phyloP scores from a whole-genome alignment of 2,329 filamentous ascomycete species.

The Zymoseptoria brevis region DNA sequence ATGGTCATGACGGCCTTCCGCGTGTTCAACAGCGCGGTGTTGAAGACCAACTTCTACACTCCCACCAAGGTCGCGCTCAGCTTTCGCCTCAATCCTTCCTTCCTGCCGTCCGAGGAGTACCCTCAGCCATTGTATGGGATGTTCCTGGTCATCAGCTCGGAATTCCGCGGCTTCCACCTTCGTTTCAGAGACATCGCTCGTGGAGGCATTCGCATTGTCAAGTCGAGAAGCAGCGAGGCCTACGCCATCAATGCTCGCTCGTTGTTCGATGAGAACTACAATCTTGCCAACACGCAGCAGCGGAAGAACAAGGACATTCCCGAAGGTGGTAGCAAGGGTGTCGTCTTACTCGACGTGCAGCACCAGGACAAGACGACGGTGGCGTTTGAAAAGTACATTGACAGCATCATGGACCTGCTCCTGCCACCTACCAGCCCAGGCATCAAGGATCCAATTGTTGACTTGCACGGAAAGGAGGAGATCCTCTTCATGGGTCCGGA shows the following conservation, averaged over 20 bases:
- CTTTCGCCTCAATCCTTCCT: constrained; percentile 83
- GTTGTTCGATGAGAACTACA: constrained; percentile 98
- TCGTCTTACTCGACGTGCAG: constrained; percentile 85
- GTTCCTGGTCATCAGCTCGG: constrained; percentile 96
- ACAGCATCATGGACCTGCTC: constrained; percentile 92
- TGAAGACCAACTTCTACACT: constrained; percentile 98
- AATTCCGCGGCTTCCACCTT: constrained; percentile 94
- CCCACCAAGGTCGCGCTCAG: constrained; percentile 96
- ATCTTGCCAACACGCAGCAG: constrained; percentile 94
- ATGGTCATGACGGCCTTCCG: constrained; percentile 98
- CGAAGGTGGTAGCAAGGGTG: constrained; percentile 95
- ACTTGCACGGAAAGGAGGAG: constrained; percentile 88
- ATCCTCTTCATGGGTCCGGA: constrained; percentile 98
- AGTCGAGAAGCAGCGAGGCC: constrained; percentile 91
- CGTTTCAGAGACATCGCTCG: constrained; percentile 95
- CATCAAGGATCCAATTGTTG: constrained; percentile 98
- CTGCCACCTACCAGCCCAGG: constrained; percentile 83
- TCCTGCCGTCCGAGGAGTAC: constrained; percentile 87
- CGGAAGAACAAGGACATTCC: constrained; percentile 99
- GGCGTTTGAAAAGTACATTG: constrained; percentile 99
- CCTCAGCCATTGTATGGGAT: constrained; percentile 91
- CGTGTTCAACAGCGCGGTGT: constrained; percentile 83
- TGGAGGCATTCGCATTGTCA: constrained; percentile 96
- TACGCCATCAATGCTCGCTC: constrained; percentile 95
- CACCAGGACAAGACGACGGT: constrained; percentile 89